Conservation (phyloP, 768 basidiomycete species). For the Psilocybe subaeruginosa region DNA sequence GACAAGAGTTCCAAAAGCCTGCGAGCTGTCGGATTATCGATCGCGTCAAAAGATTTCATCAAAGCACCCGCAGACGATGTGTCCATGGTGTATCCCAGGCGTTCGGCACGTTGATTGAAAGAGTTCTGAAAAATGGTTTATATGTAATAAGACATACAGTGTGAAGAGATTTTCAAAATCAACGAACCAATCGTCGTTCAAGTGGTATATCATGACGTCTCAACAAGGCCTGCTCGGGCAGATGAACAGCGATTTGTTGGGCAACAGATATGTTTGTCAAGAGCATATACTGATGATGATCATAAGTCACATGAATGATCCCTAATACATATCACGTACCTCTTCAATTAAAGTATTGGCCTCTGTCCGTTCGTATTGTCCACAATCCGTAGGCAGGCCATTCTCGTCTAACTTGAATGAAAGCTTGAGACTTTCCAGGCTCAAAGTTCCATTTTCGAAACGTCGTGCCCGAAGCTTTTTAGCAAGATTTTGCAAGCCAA, state of each 20-base stretch:
- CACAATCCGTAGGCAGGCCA: constrained; percentile 82
- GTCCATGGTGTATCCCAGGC: constrained; percentile 85
- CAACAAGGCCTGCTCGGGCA: constrained; percentile 96
- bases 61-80: constrained; percentile 76
- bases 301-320: neutral
- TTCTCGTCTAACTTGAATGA: constrained; percentile 79
- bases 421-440: constrained; percentile 68
- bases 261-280: constrained; percentile 89
- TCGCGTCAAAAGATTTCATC: constrained; percentile 81
- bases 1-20: constrained; percentile 82
- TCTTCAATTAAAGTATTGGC: constrained; percentile 89
- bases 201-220: constrained; percentile 93
- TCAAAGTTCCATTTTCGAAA: constrained; percentile 80
- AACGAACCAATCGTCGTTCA: constrained; percentile 82
- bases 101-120: constrained; percentile 80
- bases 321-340: constrained; percentile 44
- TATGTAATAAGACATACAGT: constrained; percentile 9
- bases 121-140: constrained; percentile 48
- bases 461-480: constrained; percentile 73
- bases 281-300: constrained; percentile 79
- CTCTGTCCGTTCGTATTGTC: constrained; percentile 62
- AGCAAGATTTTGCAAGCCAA: constrained; percentile 66
- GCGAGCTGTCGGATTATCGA: constrained; percentile 74
- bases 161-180: neutral
- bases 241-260: constrained; percentile 89